phyloP scores from a whole-genome alignment of 2,329 filamentous ascomycete genomes.

The Aspergillus hortae region DNA sequence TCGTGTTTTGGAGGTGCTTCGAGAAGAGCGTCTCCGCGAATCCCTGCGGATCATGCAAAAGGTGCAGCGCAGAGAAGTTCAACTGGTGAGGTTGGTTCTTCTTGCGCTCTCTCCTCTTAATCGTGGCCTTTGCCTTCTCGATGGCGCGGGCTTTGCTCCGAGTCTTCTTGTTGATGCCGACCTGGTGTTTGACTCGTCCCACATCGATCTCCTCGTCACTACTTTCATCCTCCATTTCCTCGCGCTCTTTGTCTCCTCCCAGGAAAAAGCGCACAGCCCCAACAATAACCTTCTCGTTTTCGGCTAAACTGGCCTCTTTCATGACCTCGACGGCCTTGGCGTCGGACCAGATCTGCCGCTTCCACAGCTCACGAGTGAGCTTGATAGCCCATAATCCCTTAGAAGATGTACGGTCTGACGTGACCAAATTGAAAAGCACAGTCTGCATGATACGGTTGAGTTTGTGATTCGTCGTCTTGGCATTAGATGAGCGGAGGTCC shows the following conservation, averaged over 20 bases:
- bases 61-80: constrained; percentile 93
- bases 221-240: constrained; percentile 85
- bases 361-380: constrained; percentile 93
- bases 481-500: constrained; percentile 83
- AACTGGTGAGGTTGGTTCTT: constrained; percentile 82
- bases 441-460: constrained; percentile 92
- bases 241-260: constrained; percentile 90
- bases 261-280: constrained; percentile 92
- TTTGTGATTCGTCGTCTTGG: constrained; percentile 83
- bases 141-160: constrained; percentile 80
- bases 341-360: constrained; percentile 92
- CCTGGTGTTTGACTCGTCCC: constrained; percentile 75
- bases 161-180: constrained; percentile 92
- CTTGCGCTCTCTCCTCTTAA: constrained; percentile 80
- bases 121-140: constrained; percentile 74
- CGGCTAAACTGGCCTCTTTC: constrained; percentile 84
- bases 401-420: constrained; percentile 75
- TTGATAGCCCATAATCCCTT: constrained; percentile 96
- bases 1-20: constrained; percentile 85
- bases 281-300: constrained; percentile 88
- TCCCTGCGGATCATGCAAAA: constrained; percentile 89
- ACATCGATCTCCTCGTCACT: constrained; percentile 79
- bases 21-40: constrained; percentile 88
- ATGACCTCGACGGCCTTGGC: constrained; percentile 95
- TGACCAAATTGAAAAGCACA: constrained; percentile 86